Evolutionary conservation across 768 basidiomycete species (phyloP).

Genomic region (Russula virescens): DNA sequence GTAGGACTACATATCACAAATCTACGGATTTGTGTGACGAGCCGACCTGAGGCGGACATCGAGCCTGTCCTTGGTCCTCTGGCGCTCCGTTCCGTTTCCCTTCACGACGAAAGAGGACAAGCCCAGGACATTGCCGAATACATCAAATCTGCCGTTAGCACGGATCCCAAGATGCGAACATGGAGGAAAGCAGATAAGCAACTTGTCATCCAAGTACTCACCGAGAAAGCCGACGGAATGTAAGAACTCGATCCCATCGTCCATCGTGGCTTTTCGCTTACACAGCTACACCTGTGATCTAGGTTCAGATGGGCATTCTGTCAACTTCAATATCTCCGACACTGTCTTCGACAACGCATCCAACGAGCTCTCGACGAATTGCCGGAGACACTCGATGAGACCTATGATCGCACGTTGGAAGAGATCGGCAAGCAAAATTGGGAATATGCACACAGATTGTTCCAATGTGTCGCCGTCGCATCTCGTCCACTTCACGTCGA

Average conservation of each 20-base stretch:
- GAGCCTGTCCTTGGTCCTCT: neutral
- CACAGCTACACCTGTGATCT: no score
- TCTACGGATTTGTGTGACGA: conserved; percentile 6
- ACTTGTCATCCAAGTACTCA: neutral
- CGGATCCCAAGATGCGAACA: neutral
- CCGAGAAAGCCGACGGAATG: neutral
- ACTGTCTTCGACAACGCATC: neutral
- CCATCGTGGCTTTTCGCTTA: neutral
- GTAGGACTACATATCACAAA: neutral
- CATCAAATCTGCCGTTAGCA: neutral
- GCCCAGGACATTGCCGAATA: neutral
- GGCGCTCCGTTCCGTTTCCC: neutral
- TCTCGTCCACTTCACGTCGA: neutral
- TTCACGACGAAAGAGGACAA: neutral
- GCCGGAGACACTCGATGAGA: neutral
- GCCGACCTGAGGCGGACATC: conserved; percentile 6
- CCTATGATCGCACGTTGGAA: neutral
- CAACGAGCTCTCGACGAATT: neutral
- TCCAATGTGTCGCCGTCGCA: conserved; percentile 2
- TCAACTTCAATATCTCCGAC: neutral
- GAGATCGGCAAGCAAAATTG: neutral
- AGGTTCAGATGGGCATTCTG: conserved; percentile 12
- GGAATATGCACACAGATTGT: neutral
- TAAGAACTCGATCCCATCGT: neutral
- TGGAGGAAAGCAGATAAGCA: neutral